Evolutionary conservation across 2,329 filamentous ascomycete genomes (phyloP), one percentile per base, ranked within the genome.

Genomic region (Penicillium digitatum): DNA sequence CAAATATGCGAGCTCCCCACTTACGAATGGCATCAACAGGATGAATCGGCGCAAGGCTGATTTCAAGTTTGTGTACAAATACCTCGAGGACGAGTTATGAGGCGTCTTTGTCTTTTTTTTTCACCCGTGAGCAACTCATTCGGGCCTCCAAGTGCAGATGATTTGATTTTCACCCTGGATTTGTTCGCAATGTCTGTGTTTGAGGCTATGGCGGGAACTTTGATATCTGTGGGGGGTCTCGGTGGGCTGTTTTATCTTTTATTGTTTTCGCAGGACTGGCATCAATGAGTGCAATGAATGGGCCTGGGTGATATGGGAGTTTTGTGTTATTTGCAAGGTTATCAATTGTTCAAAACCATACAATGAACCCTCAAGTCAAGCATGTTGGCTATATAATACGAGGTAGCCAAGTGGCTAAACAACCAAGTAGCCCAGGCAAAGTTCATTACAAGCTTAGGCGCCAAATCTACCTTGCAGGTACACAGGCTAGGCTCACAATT

Each of bases 31-130:
- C 40, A 56, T 39, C 62, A 58, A 55, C 69, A 96, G 93, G 93
- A 97, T 97, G 93, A 97, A 97, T 75, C 89, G 93, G 63, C 82
- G 93, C 72, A 96, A 97, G 80, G 92, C 90, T 54, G 93, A 97
- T 74, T 97, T 97, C 81, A 95, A 95, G 77, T 97, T 97, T 76
- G 88, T 90, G 57, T 97, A 97, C 81, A 95, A 95, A 76, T 97
- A 94, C 77, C 82, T 97, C 64, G 93, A 97, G 75, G 93, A 97
- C 71, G 93, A 96, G 75, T 83, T 96, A 73, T 86, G 71, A 74
- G 27, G 29, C 27, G 29, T 31, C 57, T 26, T 46, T 22, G 11
- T 49, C 26, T 39, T 37, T 35, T 45, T 42, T 29, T 24, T 42
- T 16, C 5, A 6, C 38, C 45, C 44, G 39, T 56, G 56, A 53